Evolutionary conservation across 495 filamentous ascomycete species (phyloP).

Genomic region (Neurospora sp.): DNA sequence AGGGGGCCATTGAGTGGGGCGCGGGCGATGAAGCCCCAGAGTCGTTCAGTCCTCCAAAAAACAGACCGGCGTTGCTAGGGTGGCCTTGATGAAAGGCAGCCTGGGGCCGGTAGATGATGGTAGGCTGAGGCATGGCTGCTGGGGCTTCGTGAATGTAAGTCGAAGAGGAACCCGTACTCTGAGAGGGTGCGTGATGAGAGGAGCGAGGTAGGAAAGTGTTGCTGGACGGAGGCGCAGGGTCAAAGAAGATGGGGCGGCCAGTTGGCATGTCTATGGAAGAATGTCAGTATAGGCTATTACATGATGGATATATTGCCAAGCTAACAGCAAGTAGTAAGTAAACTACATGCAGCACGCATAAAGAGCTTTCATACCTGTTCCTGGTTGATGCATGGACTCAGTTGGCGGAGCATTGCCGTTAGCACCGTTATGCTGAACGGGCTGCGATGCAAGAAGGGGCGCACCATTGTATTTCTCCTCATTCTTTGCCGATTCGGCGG

Average conservation of each 20-base stretch:
- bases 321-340: neutral
- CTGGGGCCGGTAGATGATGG: constrained; percentile 5
- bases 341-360: neutral
- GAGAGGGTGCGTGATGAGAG: neutral
- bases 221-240: neutral
- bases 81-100: constrained; percentile 23
- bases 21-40: constrained; percentile 41
- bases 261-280: neutral
- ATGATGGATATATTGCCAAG: neutral
- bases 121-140: constrained; percentile 4
- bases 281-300: neutral
- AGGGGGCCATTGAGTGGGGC: constrained; percentile 25
- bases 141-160: constrained; percentile 1
- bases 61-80: constrained; percentile 34
- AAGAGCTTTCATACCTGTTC: neutral
- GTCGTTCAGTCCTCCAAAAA: constrained; percentile 33
- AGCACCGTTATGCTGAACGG: neutral
- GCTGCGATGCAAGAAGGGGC: neutral
- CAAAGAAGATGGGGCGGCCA: neutral
- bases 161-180: neutral
- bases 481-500: neutral
- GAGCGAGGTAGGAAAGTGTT: neutral
- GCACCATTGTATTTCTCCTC: neutral
- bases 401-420: neutral
- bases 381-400: neutral